Evolutionary conservation across 805 yeast species (phyloP).

Genomic region (Danielia reshetovae): DNA sequence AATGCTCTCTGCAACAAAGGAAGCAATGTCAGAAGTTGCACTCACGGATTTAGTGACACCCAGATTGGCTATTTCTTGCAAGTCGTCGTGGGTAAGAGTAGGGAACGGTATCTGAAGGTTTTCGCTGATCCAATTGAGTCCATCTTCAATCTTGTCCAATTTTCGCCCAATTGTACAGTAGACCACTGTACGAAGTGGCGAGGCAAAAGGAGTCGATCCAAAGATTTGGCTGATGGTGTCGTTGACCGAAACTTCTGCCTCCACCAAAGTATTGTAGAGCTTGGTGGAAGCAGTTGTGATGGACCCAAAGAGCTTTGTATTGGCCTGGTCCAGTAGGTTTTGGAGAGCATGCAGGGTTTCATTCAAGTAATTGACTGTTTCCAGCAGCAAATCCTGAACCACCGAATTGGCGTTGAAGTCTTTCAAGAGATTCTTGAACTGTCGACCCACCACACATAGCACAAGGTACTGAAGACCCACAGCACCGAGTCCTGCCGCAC

Average conservation of each 20-base stretch:
- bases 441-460: slow-evolving; percentile 1
- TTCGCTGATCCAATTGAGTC: slow-evolving; percentile 73
- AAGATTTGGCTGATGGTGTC: slow-evolving; percentile 55
- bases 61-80: background rate
- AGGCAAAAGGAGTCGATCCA: slow-evolving; percentile 61
- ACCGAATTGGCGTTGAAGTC: too few species aligned
- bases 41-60: background rate
- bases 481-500: slow-evolving; percentile 3
- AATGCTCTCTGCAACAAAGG: slow-evolving; percentile 52
- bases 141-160: slow-evolving; percentile 59
- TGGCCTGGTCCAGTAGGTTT: slow-evolving; percentile 48
- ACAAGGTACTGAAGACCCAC: slow-evolving; percentile 6
- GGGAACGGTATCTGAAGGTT: slow-evolving; percentile 34
- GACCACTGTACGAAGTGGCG: slow-evolving; percentile 63
- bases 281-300: slow-evolving; percentile 53
- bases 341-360: slow-evolving; percentile 23
- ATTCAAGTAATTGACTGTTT: slow-evolving; percentile 1
- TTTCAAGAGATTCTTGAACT: background rate
- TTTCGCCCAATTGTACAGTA: slow-evolving; percentile 80
- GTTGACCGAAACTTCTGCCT: slow-evolving; percentile 44
- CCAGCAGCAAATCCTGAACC: background rate
- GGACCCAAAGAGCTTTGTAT: slow-evolving; percentile 65
- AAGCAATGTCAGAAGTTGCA: slow-evolving; percentile 11
- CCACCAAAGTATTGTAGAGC: background rate
- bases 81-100: background rate